Base-by-base conservation (phyloP, 2,329 filamentous ascomycete species). In the Gnomoniopsis sp. region DNA sequence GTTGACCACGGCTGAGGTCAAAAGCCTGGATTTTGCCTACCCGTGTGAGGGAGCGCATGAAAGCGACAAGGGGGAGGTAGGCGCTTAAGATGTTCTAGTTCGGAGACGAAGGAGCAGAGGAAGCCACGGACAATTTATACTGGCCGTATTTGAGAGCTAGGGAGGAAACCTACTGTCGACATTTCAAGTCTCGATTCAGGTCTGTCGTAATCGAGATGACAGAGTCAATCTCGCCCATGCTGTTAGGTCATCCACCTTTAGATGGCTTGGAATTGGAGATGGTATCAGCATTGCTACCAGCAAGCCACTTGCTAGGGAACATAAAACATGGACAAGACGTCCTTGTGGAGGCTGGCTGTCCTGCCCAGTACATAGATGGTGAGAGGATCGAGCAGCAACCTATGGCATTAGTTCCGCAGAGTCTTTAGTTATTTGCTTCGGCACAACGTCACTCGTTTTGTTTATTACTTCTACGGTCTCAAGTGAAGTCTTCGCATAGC, bases 371-470 rank as follows among this genome's bases (percentile, higher is more conserved):
- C 19, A 23, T 15, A 2, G 12, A n/a, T 33, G n/a, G 47, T 22
- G 19, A 6, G 6, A 2, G 36, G 36, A 22, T 15, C 21, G 19
- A 15, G 7, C 26, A 36, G 10, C 12, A 50, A 44, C 11, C 19
- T 43, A n/a, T 19, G 23, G 19, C 4, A 50, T 46, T 44, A 49
- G 46, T 49, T 49, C 19, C 7, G 44, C 7, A 23, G 17, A 43
- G 33, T 56, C 12, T 19, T 56, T 50, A 49, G 46, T 49, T 8
- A 43, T 49, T 50, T 17, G 46, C 36, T 50, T 56, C 36, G 47
- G 36, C 47, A 56, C 41, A 50, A 56, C 3, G 46, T 44, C 53
- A 56, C 33, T 56, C 53, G 1, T 49, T 55, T 22, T 41, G 6
- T 4, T 15, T 41, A 41, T 41, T 41, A 15, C 26, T 8, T 30